Evolutionary conservation across 2,329 filamentous ascomycete genomes (phyloP).

Genomic region (Cercospora sojina): DNA sequence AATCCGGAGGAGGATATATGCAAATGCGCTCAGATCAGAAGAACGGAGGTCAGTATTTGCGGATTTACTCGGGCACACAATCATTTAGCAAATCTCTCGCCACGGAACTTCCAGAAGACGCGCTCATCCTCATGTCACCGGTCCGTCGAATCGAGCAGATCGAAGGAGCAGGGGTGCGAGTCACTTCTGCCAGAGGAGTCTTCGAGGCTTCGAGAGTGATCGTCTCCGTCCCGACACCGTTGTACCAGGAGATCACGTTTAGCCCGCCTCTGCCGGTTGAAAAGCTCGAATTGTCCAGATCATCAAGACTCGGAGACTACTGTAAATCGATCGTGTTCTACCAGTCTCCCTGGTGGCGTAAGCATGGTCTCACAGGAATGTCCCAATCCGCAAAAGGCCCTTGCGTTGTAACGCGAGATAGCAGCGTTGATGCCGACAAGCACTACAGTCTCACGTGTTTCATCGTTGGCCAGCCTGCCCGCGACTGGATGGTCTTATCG

Average conservation of each 20-base stretch:
- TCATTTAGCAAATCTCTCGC: constrained; percentile 43
- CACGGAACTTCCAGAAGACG: constrained; percentile 32
- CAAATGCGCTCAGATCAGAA: constrained; percentile 55
- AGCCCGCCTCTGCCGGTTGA: constrained; percentile 46
- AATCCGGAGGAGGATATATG: constrained; percentile 52
- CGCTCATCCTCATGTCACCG: constrained; percentile 27
- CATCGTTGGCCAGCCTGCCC: constrained; percentile 41
- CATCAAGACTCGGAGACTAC: constrained; percentile 46
- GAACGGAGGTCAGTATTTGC: constrained; percentile 55
- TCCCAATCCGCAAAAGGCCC: constrained; percentile 48
- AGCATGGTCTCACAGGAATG: constrained; percentile 48
- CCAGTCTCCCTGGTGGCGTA: constrained; percentile 49
- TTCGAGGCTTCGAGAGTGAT: constrained; percentile 50
- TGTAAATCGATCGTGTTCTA: constrained; percentile 54
- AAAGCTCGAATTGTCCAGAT: constrained; percentile 38
- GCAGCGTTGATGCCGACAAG: constrained; percentile 33
- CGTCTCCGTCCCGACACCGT: constrained; percentile 50
- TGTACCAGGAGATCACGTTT: constrained; percentile 50
- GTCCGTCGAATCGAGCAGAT: constrained; percentile 26
- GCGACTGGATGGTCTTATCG: constrained; percentile 39
- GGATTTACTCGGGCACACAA: constrained; percentile 51
- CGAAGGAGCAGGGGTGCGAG: constrained; percentile 20
- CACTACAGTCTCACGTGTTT: constrained; percentile 44
- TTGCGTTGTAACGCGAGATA: constrained; percentile 49
- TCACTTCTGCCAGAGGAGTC: constrained; percentile 33